Base-by-base conservation (phyloP, 345 rosid species). In the Xanthoceras sorbifolium region DNA sequence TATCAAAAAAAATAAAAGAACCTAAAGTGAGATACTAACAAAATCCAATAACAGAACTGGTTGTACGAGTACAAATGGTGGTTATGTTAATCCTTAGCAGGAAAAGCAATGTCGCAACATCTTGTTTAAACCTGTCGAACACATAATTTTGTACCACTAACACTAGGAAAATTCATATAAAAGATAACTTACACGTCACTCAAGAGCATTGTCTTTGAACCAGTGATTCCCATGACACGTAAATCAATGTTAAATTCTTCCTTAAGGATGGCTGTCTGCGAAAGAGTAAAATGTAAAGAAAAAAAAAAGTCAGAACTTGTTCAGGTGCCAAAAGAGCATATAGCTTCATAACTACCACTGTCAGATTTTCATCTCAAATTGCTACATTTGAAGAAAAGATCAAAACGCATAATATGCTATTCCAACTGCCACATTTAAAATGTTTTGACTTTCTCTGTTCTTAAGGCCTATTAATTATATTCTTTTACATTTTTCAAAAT, bases 221-320 rank as follows among this genome's bases (percentile, higher is more conserved):
- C 90, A 66, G 89, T 89, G 82, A 97, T 90, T 78, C 99, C 99
- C 97, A 97, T 77, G 57, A 97, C 97, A 73, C 98, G 97, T 84
- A 97, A 82, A 83, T 94, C 99, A 80, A 97, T 97, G 79, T 94
- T 97, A 72, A 92, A 97, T 63, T 94, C 98, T 82, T 94, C 95
- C 87, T 97, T 97, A n/a, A 97, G 98, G 69, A 89, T 85, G 18
- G 79, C 97, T 75, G 93, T 92, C 99, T 93, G 92, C 81, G 77
- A 80, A 80, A 84, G 9, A 73, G 46, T 0, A 9, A 42, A 11
- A 42, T 10, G 42, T n/a, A 60, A 15, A 57, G 26, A 55, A 20
- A 73, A 5, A 72, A 48, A 72, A 75, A 67, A 5, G 14, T 57
- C 26, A 69, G 29, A 59, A 57, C 32, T 40, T 32, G 31, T 57